Evolutionary conservation across 2,329 filamentous ascomycete genomes (phyloP), one percentile per base, ranked within the genome.

Genomic region (Rhynchosporium secalis): DNA sequence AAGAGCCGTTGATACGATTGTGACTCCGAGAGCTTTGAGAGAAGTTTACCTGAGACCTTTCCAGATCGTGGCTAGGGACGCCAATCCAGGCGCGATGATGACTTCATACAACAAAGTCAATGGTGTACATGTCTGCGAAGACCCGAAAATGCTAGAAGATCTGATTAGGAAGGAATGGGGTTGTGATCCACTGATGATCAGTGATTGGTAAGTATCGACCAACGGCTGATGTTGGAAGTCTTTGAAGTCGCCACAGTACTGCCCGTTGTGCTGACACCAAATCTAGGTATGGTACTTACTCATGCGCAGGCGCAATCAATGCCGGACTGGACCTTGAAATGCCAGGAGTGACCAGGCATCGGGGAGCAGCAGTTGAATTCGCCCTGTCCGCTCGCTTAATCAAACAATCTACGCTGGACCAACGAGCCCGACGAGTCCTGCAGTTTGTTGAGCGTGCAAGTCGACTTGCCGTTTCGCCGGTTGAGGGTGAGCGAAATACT

Each of bases 101-200:
- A 85, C 83, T 7, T 80, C 77, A 13, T 86, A 86, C 69, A 86
- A 85, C 62, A 82, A 83, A 51, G 77, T 86, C 62, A 86, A 86
- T 66, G 83, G 83, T 45, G 78, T 75, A 9, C 80, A 80, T 70
- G 84, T 81, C 69, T 83, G 80, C 64, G 83, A 86, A 73, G 83
- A 81, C 68, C 70, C 74, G 41, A 78, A 79, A 64, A 73, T 85
- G 20, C 73, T 86, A 2, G 77, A 82, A 6, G 76, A 76, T 6
- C 76, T 86, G 62, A 73, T 86, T 33, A 77, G 83, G 12, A 76
- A 77, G 57, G 83, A 86, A 71, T 86, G 83, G 83, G 80, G 78
- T 0, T 86, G 81, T 78, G 75, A 82, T 3, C 83, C 83, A 3
- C 72, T 85, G 57, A 73, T 86, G 38, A 84, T 86, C 80, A 84